Base-by-base conservation (phyloP, 176 grass and related monocot genomes). In the Phyllostachys edulis region DNA sequence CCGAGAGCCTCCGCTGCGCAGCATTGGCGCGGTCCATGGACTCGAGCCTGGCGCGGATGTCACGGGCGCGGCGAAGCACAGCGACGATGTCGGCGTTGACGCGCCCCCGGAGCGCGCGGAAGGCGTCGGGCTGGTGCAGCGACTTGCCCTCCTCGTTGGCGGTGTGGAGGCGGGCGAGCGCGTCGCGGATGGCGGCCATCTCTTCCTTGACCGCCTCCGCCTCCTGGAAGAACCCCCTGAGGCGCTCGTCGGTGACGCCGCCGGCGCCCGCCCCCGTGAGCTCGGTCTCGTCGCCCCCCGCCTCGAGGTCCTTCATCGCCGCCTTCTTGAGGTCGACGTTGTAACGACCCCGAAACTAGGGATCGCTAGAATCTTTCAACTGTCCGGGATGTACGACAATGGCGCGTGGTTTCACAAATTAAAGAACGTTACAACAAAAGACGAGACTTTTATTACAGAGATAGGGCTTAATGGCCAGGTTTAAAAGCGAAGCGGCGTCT, bases 241-340 rank as follows among this genome's bases (percentile, higher is more conserved):
- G 93, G 72, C 89, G 90, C 89, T 91, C 91, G 50, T 98, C 95
- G 7, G 87, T 86, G 80, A 73, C 80, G 57, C 87, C 87, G 6
- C 84, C 84, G 0, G 80, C 82, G 3, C 83, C 86, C 12, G 60
- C 77, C 71, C 76, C 72, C 6, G 84, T 73, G 85, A 93, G 76
- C 75, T 95, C 89, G 24, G 80, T 86, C 36, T 69, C 87, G 32
- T 76, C 85, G 9, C 18, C 71, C 0, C 89, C 96, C 16, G 90
- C 84, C 82, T 99, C 93, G 14, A 96, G 91, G 45, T 99, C 96
- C 83, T 94, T 99, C 64, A 92, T 85, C 63, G 91, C 96, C 78
- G 88, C 93, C 86, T 99, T 99, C 96, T 99, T 99, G 69, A 99
- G 93, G 80, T 99, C 93, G 69, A 91, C 93, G n/a, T n/a, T n/a